A percentile compares a stretch with the other conserved stretches of the same genome.
These are phyloP conservation scores for Phytophthora lateralis DNA, from an alignment of 352 stramenopile species.

Conservation along the genomic window DNA sequence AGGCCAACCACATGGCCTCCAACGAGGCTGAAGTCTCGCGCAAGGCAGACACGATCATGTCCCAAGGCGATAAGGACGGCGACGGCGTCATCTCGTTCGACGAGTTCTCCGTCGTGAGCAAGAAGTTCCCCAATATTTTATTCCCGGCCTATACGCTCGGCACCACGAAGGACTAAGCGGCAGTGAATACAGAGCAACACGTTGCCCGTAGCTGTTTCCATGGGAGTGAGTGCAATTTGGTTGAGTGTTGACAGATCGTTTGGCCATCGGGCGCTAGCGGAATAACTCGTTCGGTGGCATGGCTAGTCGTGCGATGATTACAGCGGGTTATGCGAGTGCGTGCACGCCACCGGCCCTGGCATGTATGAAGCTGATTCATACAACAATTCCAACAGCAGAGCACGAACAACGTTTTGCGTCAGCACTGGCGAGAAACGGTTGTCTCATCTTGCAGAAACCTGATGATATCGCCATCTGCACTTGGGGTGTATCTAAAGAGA, in stretches of 20 bases:
- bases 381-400: too few species aligned
- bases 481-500: slow-evolving; percentile 75
- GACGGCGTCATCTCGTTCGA: slow-evolving; percentile 98
- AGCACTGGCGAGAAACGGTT: too few species aligned
- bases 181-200: neutral
- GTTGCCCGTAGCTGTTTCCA: neutral
- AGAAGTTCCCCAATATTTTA: slow-evolving; percentile 97
- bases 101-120: slow-evolving; percentile 95
- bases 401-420: too few species aligned
- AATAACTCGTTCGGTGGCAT: too few species aligned
- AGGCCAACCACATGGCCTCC: slow-evolving; percentile 95
- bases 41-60: slow-evolving; percentile 98
- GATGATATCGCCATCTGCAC: neutral
- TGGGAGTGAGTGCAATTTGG: too few species aligned
- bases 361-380: too few species aligned
- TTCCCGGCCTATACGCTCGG: slow-evolving; percentile 87
- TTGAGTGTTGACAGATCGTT: too few species aligned
- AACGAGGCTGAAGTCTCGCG: slow-evolving; percentile 92
- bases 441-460: too few species aligned
- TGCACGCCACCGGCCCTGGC: too few species aligned
- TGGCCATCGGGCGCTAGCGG: too few species aligned
- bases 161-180: slow-evolving; percentile 56
- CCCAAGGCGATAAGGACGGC: slow-evolving; percentile 95
- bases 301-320: too few species aligned
- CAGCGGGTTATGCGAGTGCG: too few species aligned